Evolutionary conservation across 192 early-diverging fungal species (phyloP), one percentile per base, ranked within the genome.

Genomic region (Dispira simplex): DNA sequence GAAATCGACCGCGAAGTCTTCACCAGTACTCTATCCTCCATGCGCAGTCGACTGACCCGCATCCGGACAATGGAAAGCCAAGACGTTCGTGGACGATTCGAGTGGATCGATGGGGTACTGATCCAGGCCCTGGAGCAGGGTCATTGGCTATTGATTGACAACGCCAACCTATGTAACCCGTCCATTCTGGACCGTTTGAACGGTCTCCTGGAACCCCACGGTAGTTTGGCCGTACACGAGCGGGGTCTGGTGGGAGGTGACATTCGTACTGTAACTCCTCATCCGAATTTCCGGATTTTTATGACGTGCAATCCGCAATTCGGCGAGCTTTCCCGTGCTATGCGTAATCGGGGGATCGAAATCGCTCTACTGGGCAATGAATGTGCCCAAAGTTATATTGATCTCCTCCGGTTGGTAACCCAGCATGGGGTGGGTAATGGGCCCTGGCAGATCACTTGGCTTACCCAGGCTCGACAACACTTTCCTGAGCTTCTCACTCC

Each of bases 301-400:
- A 90, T 99, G 90, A 90, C 91, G 0, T 85, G 95, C 43, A 90
- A 99, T 70, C 93, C 95, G 14, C 77, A 79, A 47, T 79, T 87
- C 66, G 96, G 96, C 44, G 94, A 99, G 73, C 76, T 99, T 28
- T 94, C 91, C 11, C 80, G 95, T 11, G 94, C 96, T 4, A 99
- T 99, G 96, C 75, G 96, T 54, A 99, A 99, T 69, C 88, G 96
- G 63, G 92, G 92, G 54, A 84, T 97, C n/a, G 96, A 99, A 73
- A 82, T 99, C 25, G 75, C 79, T 23, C 70, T 94, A 1, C 70
- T 81, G 44, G 81, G 79, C 44, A 70, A 75, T 0, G 71, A 79
- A 14, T 76, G 75, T 72, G 70, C 72, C 47, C 67, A 74, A 44
- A 79, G 80, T 56, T 26, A 44, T 4, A 75, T 73, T 46, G 79